Evolutionary conservation across 2,329 filamentous ascomycete genomes (phyloP), one percentile per base, ranked within the genome.

Genomic region (Sporothrix mexicana): DNA sequence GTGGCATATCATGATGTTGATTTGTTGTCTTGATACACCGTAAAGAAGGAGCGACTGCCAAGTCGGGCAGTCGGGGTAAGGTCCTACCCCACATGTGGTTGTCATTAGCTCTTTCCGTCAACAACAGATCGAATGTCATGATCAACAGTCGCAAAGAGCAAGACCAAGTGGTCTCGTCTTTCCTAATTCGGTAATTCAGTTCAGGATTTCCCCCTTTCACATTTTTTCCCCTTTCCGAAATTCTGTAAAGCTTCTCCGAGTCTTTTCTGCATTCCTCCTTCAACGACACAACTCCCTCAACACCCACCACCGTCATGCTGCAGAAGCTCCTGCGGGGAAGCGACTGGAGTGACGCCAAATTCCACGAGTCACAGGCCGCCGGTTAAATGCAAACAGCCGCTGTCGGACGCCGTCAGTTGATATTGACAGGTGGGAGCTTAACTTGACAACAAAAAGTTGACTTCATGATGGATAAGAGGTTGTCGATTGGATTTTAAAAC

Each of bases 281-380:
- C 36, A 1, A 41, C 57, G 41, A 6, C 25, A 36, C 30, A 36
- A 36, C 30, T 36, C 30, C 30, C 5, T 36, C 30, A 36, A 36
- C 30, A 36, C n/a, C 3, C 57, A 62, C 36, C 13, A 43, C 61
- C 61, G 41, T 15, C 41, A 17, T 64, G 5, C 41, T 15, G 41
- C n/a, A 59, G 55, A 36, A 41, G 15, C 45, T 36, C 15, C 64
- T 51, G 66, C 66, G 66, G 66, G 66, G 47, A 41, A 49, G n/a
- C n/a, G 6, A 53, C 23, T 47, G 4, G 25, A 17, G 43, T 41
- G 36, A 10, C 57, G 64, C 67, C 57, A 66, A 64, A 47, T 66
- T 69, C 61, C 69, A 59, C 73, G 70, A 74, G 73, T 74, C 73
- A 74, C 17, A 72, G 51, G 51, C 41, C 43, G 20, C 70, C 73